Percentiles rank a stretch among this genome's conserved stretches.
Evolutionary conservation across 768 basidiomycete species (phyloP).

Genomic region (Termitomyces sp.): DNA sequence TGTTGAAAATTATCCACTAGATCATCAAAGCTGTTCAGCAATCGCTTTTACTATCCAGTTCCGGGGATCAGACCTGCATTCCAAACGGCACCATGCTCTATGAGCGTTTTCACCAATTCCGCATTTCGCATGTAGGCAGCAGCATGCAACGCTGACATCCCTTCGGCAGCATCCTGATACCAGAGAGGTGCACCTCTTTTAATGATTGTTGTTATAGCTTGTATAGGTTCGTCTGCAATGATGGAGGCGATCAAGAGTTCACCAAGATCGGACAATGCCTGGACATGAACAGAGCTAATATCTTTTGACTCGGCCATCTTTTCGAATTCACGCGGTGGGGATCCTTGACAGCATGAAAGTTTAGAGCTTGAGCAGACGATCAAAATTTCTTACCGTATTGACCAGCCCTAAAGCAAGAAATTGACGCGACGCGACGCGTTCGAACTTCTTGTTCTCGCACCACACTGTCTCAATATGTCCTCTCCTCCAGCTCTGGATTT

Average conservation of each 20-base stretch:
- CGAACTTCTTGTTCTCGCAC: constrained; percentile 16
- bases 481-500: constrained; percentile 66
- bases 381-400: background rate
- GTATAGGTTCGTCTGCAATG: constrained; percentile 44
- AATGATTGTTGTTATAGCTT: constrained; percentile 48
- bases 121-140: constrained; percentile 73
- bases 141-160: constrained; percentile 83
- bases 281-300: constrained; percentile 28
- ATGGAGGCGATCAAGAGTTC: constrained; percentile 59
- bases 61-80: constrained; percentile 62
- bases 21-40: background rate
- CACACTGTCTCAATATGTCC: constrained; percentile 45
- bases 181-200: constrained; percentile 78
- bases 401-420: constrained; percentile 48
- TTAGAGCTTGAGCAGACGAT: background rate
- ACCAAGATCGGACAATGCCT: constrained; percentile 53
- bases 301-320: constrained; percentile 23
- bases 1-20: constrained; percentile 75
- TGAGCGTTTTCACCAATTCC: constrained; percentile 60
- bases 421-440: constrained; percentile 58
- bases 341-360: background rate
- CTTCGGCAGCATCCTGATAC: constrained; percentile 82
- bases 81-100: constrained; percentile 89
- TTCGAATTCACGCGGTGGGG: constrained; percentile 5
- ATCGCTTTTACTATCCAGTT: background rate